phyloP scores from a whole-genome alignment of 2,329 filamentous ascomycete genomes.

The Rutstroemia sp. region DNA sequence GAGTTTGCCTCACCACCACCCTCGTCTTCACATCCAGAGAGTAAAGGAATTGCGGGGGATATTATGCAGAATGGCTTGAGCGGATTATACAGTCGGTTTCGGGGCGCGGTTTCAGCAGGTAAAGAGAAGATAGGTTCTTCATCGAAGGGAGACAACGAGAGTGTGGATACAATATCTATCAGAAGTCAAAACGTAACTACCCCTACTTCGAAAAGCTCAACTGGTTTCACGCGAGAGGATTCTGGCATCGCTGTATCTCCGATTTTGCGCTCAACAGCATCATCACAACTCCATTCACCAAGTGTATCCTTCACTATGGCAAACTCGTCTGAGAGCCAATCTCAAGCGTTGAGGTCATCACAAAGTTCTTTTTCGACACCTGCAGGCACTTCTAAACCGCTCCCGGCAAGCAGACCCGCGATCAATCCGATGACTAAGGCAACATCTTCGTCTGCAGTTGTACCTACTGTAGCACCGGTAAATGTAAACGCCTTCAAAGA shows the following conservation, averaged over 20 bases:
- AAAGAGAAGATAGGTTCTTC: constrained; percentile 41
- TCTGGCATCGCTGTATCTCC: constrained; percentile 32
- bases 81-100: constrained; percentile 79
- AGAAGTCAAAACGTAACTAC: constrained; percentile 34
- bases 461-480: constrained; percentile 41
- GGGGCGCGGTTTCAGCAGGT: constrained; percentile 69
- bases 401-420: constrained; percentile 20
- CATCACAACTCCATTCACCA: constrained; percentile 28
- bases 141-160: constrained; percentile 35
- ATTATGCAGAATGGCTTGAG: constrained; percentile 79
- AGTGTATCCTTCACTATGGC: constrained; percentile 24
- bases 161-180: constrained; percentile 37
- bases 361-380: constrained; percentile 25
- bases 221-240: constrained; percentile 35
- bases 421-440: constrained; percentile 28
- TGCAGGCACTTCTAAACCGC: constrained; percentile 22
- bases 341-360: constrained; percentile 27
- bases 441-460: constrained; percentile 23
- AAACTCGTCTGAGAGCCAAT: constrained; percentile 24
- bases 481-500: constrained; percentile 43
- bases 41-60: constrained; percentile 63
- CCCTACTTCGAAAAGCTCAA: constrained; percentile 36
- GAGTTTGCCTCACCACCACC: constrained; percentile 71
- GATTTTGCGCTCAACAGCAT: constrained; percentile 22
- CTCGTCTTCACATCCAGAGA: constrained; percentile 52